Conservation (phyloP, 495 filamentous ascomycete genomes). For the Aspergillus hancockii region DNA sequence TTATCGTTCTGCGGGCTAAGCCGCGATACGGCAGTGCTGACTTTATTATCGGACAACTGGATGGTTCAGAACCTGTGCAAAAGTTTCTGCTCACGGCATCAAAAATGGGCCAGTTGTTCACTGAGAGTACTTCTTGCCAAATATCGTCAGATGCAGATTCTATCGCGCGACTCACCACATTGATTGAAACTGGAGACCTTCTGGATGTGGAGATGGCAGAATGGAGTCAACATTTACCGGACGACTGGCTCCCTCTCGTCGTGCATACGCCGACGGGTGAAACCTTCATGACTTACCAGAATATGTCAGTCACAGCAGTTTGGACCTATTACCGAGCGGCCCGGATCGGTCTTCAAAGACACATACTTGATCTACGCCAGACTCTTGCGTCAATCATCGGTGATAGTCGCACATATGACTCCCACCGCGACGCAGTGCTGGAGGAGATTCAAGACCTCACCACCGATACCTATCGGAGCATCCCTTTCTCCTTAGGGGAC, state of each 20-base stretch:
- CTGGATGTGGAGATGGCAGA: slow-evolving; percentile 36
- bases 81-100: slow-evolving; percentile 37
- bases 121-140: slow-evolving; percentile 24
- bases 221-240: slow-evolving; percentile 38
- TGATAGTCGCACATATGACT: neutral
- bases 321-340: slow-evolving; percentile 46
- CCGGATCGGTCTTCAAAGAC: slow-evolving; percentile 38
- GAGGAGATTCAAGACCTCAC: slow-evolving; percentile 40
- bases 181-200: slow-evolving; percentile 27
- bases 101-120: slow-evolving; percentile 34
- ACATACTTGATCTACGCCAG: slow-evolving; percentile 31
- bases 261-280: slow-evolving; percentile 37
- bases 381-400: slow-evolving; percentile 20
- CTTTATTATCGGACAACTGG: slow-evolving; percentile 32
- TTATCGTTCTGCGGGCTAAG: slow-evolving; percentile 38
- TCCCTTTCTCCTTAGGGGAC: slow-evolving; percentile 41
- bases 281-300: slow-evolving; percentile 37
- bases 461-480: slow-evolving; percentile 41
- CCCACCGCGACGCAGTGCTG: slow-evolving; percentile 13
- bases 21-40: slow-evolving; percentile 32
- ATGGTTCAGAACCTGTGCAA: slow-evolving; percentile 36
- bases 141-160: slow-evolving; percentile 17
- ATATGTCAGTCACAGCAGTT: slow-evolving; percentile 29
- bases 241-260: slow-evolving; percentile 40
- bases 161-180: slow-evolving; percentile 22